Conservation (phyloP, 345 rosid species). For the Psidium friedrichsthalianum region DNA sequence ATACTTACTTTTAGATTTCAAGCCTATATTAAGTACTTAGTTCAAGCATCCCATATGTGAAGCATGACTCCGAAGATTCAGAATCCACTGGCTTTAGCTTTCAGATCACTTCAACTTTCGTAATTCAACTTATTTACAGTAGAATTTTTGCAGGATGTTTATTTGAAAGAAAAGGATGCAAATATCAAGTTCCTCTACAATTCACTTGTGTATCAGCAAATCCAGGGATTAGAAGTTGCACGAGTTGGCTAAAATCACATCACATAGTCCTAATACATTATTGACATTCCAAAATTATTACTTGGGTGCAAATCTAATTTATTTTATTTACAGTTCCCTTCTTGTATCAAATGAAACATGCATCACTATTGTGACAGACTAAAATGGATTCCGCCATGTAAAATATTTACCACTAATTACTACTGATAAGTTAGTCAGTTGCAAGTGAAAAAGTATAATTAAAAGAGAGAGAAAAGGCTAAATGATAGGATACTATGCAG, state of each 20-base stretch:
- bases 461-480: neutral
- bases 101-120: neutral
- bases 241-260: neutral
- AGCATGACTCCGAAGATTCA: neutral
- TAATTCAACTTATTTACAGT: neutral
- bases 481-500: neutral
- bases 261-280: neutral
- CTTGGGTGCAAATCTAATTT: neutral
- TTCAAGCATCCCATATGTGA: neutral
- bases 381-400: neutral
- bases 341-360: neutral
- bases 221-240: neutral
- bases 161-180: neutral
- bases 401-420: neutral
- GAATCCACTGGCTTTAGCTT: neutral
- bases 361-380: neutral
- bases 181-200: neutral
- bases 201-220: neutral
- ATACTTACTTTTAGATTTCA: neutral
- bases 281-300: neutral
- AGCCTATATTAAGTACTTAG: neutral
- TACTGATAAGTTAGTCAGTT: neutral
- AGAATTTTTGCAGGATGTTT: neutral
- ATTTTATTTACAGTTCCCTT: neutral
- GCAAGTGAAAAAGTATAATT: neutral